Conservation (phyloP, 371 early-diverging fungal species). For the Actinomucor elegans region DNA sequence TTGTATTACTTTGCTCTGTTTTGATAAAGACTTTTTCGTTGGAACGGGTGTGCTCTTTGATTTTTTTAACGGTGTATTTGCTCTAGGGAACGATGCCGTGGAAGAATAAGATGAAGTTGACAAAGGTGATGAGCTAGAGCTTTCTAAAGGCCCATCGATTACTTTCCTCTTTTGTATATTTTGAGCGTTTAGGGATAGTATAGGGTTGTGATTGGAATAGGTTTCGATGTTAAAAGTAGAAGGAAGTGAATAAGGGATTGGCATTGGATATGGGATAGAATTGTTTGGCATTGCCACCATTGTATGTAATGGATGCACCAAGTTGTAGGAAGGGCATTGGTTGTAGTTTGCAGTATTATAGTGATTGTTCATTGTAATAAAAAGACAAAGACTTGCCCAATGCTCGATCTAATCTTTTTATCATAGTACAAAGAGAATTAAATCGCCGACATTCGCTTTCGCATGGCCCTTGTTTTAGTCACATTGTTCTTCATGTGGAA, state of each 20-base stretch:
- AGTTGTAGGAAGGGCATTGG: background rate
- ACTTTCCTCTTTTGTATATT: background rate
- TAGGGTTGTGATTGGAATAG: background rate
- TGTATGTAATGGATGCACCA: background rate
- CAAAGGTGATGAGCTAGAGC: background rate
- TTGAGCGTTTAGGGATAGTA: background rate
- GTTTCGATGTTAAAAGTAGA: background rate
- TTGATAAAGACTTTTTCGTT: background rate
- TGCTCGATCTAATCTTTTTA: background rate
- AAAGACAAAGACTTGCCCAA: background rate
- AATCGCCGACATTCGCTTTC: background rate
- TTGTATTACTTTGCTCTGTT: background rate
- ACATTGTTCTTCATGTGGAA: slow-evolving; percentile 4
- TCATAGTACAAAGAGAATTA: background rate
- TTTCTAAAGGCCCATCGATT: background rate
- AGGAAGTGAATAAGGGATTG: background rate
- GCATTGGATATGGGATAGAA: background rate
- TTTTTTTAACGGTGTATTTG: background rate
- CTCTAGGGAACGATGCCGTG: background rate
- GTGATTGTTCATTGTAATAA: background rate
- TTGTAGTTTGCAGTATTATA: background rate
- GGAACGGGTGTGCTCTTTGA: background rate
- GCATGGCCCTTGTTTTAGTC: background rate
- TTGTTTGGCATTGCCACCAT: background rate
- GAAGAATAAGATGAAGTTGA: background rate